phyloP scores from a whole-genome alignment of 2,329 filamentous ascomycete genomes.

The Botrytis cinerea region DNA sequence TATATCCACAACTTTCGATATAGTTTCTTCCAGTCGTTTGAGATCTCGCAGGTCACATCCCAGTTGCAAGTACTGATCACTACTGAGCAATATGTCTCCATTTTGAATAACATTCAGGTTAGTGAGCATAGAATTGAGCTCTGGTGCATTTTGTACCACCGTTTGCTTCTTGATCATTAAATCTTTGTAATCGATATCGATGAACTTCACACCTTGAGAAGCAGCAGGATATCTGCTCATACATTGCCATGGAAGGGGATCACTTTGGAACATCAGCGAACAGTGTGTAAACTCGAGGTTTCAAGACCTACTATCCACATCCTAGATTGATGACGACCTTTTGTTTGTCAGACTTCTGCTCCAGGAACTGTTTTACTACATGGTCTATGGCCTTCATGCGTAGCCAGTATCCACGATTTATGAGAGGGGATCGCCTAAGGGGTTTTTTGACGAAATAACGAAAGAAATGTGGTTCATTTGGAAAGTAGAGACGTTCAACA shows the following conservation, averaged over 20 bases:
- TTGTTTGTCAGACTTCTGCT: slow-evolving; percentile 52
- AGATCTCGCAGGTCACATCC: slow-evolving; percentile 79
- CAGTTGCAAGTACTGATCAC: slow-evolving; percentile 73
- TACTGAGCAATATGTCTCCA: slow-evolving; percentile 58
- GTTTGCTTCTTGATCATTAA: slow-evolving; percentile 74
- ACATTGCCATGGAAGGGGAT: slow-evolving; percentile 84
- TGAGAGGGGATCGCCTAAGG: slow-evolving; percentile 79
- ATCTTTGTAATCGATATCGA: slow-evolving; percentile 85
- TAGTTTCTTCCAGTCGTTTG: slow-evolving; percentile 56
- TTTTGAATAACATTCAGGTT: slow-evolving; percentile 47
- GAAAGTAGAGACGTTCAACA: slow-evolving; percentile 85
- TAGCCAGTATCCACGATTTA: slow-evolving; percentile 67
- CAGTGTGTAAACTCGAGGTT: slow-evolving; percentile 8
- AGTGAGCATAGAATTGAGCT: slow-evolving; percentile 56
- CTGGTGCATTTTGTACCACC: slow-evolving; percentile 63
- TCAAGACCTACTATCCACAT: slow-evolving; percentile 76
- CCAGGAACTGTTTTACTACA: slow-evolving; percentile 72
- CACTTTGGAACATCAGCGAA: slow-evolving; percentile 53
- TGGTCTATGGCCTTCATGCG: slow-evolving; percentile 76
- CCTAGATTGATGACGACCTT: slow-evolving; percentile 84
- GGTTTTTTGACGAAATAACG: slow-evolving; percentile 85
- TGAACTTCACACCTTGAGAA: slow-evolving; percentile 64
- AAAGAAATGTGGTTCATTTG: slow-evolving; percentile 78
- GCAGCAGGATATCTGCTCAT: slow-evolving; percentile 64
- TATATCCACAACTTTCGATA: slow-evolving; percentile 61